Evolutionary conservation across 148 eudicot species (phyloP), one percentile per base, ranked within the genome.

Genomic region (Salicornia ramosissima): DNA sequence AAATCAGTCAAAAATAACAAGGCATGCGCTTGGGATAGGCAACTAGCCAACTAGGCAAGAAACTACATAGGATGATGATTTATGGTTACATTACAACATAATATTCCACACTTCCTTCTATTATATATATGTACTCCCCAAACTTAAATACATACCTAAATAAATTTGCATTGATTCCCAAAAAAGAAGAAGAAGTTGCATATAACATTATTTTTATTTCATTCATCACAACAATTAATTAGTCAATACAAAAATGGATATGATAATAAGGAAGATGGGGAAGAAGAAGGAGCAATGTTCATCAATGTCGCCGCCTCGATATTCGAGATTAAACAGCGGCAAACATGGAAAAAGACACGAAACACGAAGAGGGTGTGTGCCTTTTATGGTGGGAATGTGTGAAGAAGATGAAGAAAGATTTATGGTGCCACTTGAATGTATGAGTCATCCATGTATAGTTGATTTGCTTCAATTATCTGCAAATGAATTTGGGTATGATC

Each of bases 401-500:
- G 60, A 62, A 7, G 51, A 62, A 15, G 68, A 71, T 10, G 61
- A 71, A 36, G 75, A 71, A 28, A 71, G 75, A 43, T 71, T 71
- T 63, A 71, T 71, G 75, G 75, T 71, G 14, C 75, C 75, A 3
- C 29, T 65, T 34, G 28, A 30, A 47, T 63, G 65, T 18, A 71
- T 71, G 51, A 62, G 40, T 4, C 75, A 71, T 71, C 53, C 58
- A 31, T 62, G 22, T 63, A 63, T 71, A 4, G 26, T 63, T 63
- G 22, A 25, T 26, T 63, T 71, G 60, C 68, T 71, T 63, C 60
- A 63, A 39, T n/a, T 52, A 63, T 50, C 46, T 26, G 50, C 14
- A 33, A 25, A 26, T 36, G 61, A 63, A 29, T 71, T 71, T 71
- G 75, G 75, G 22, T 63, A 71, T 71, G 49, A 71, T 43, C 74